Percentiles rank a stretch among this genome's conserved stretches.
Conservation (phyloP, 1,284 basidiomycete species). For the Kalmanozyma brasiliensis region DNA sequence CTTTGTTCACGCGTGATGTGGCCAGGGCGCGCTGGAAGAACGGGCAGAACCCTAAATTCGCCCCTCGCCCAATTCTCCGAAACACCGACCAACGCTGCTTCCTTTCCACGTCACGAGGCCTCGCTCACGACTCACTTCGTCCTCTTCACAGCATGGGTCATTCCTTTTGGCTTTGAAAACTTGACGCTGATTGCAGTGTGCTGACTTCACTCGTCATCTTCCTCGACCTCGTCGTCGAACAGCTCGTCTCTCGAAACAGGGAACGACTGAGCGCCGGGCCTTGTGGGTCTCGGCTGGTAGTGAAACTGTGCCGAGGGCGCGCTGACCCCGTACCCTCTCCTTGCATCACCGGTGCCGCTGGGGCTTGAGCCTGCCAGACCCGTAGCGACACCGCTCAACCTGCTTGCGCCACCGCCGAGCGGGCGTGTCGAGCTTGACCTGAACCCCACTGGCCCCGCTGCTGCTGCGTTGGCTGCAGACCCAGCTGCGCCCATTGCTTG, state of each 20-base stretch:
- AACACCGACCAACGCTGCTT: neutral
- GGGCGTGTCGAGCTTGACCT: conserved; percentile 27
- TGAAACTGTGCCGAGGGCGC: conserved; percentile 38
- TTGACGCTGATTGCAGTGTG: too few species aligned
- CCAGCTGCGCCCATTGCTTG: neutral
- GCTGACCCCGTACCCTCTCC: conserved; percentile 33
- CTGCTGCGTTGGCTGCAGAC: too few species aligned
- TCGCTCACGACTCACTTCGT: too few species aligned
- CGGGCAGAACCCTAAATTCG: too few species aligned
- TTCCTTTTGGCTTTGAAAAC: neutral
- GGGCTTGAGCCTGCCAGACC: neutral
- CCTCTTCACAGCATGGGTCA: conserved; percentile 3
- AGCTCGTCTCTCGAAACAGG: conserved; percentile 30
- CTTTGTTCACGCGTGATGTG: too few species aligned
- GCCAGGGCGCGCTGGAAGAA: too few species aligned
- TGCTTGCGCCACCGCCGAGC: conserved; percentile 9
- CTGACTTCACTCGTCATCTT: conserved; percentile 8
- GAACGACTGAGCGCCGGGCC: conserved; percentile 11
- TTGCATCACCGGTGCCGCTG: neutral
- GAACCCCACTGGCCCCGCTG: conserved; percentile 14
- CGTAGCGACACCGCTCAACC: conserved; percentile 1
- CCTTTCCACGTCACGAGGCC: conserved; percentile 16
- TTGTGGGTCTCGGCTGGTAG: conserved; percentile 15
- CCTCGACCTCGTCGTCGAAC: conserved; percentile 20
- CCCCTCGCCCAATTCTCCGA: conserved; percentile 13